A percentile compares a stretch with the other conserved stretches of the same genome.
Evolutionary conservation across 2,329 filamentous ascomycete species (phyloP).

Genomic region (Knufia petricola): DNA sequence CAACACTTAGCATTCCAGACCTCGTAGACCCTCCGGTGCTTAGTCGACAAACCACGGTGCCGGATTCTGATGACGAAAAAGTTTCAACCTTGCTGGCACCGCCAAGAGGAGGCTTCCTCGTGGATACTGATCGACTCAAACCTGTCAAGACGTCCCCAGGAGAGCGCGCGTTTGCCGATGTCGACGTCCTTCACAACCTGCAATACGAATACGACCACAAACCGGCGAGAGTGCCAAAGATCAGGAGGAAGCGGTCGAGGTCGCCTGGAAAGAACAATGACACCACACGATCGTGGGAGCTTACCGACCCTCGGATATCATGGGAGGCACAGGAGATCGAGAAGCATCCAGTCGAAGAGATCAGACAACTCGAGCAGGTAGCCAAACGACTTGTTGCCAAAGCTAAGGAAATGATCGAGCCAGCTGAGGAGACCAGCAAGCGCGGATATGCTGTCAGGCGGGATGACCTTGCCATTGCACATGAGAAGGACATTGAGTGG

Average conservation of each 20-base stretch:
- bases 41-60: neutral
- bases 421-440: neutral
- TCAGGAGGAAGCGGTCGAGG: neutral
- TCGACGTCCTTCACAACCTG: too few species aligned
- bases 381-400: conserved; percentile 1
- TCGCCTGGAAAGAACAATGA: neutral
- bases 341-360: neutral
- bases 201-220: too few species aligned
- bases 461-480: neutral
- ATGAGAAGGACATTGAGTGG: neutral
- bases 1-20: neutral
- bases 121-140: too few species aligned
- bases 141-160: neutral
- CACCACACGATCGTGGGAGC: neutral
- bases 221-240: too few species aligned
- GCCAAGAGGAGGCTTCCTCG: neutral
- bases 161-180: neutral
- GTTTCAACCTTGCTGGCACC: neutral
- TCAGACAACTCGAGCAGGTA: conserved; percentile 2
- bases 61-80: neutral
- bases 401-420: neutral
- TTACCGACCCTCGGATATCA: neutral
- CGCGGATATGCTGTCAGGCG: neutral
- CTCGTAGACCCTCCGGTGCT: neutral
- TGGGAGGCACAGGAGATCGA: neutral